Evolutionary conservation across 768 basidiomycete species (phyloP).

Genomic region (Lentinus tigrinus): DNA sequence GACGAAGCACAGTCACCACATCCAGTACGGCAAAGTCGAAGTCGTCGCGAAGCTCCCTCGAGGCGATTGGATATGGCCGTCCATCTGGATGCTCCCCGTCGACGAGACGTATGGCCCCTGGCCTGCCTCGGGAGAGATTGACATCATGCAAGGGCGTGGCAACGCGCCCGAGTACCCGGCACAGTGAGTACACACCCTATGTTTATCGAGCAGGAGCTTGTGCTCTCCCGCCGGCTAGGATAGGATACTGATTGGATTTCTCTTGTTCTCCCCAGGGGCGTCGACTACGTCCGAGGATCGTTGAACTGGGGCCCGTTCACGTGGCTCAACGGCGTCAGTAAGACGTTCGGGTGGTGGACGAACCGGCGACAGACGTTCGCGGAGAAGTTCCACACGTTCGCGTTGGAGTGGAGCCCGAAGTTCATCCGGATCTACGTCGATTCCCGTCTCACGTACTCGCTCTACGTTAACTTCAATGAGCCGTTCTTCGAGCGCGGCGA

Average conservation of each 20-base stretch:
- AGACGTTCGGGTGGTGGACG: slow-evolving; percentile 79
- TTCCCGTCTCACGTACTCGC: slow-evolving; percentile 68
- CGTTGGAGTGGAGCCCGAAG: slow-evolving; percentile 79
- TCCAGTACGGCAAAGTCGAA: slow-evolving; percentile 83
- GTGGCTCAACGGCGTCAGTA: slow-evolving; percentile 44
- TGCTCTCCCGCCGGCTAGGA: neutral
- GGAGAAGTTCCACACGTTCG: slow-evolving; percentile 75
- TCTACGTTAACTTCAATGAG: slow-evolving; percentile 67
- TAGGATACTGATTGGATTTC: neutral
- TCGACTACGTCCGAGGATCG: slow-evolving; percentile 42
- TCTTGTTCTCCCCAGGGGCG: slow-evolving; percentile 28
- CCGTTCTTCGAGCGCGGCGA: slow-evolving; percentile 79
- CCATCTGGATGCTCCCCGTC: slow-evolving; percentile 78
- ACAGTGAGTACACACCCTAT: slow-evolving; percentile 26
- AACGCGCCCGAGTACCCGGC: slow-evolving; percentile 53
- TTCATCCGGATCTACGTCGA: slow-evolving; percentile 90
- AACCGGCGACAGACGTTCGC: slow-evolving; percentile 67
- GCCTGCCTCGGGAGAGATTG: slow-evolving; percentile 73
- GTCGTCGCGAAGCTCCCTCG: slow-evolving; percentile 82
- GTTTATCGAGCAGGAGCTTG: slow-evolving; percentile 10
- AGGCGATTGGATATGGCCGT: slow-evolving; percentile 71
- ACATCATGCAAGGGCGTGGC: slow-evolving; percentile 55
- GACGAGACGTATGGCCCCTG: slow-evolving; percentile 64
- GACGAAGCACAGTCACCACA: slow-evolving; percentile 68
- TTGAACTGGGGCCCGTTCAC: slow-evolving; percentile 50